Conservation (phyloP, 768 basidiomycete species). For the Suillus subluteus region DNA sequence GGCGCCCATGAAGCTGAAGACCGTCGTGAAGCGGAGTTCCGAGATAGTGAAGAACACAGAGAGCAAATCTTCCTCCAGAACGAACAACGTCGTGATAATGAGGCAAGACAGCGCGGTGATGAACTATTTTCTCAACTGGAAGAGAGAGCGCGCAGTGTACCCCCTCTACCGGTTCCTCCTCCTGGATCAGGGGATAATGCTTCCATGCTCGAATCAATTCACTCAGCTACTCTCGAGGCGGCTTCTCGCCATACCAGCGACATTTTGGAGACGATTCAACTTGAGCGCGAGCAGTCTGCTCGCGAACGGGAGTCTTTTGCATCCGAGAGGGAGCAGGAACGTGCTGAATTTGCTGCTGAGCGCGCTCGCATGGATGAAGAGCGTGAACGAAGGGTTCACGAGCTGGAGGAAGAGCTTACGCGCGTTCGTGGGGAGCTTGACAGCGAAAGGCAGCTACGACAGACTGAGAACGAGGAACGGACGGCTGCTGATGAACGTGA, state of each 20-base stretch:
- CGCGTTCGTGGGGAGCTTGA: conserved; percentile 62
- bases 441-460: conserved; percentile 59
- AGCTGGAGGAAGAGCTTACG: conserved; percentile 66
- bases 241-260: conserved; percentile 59
- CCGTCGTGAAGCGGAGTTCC: conserved; percentile 65
- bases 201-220: conserved; percentile 42
- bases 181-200: conserved; percentile 25
- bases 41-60: conserved; percentile 65
- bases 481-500: conserved; percentile 68
- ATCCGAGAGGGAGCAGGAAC: conserved; percentile 56
- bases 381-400: conserved; percentile 56
- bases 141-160: conserved; percentile 28
- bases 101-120: conserved; percentile 46
- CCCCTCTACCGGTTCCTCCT: conserved; percentile 24
- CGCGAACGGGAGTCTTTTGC: conserved; percentile 56
- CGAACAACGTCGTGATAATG: conserved; percentile 60
- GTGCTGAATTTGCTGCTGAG: conserved; percentile 53
- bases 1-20: conserved; percentile 64
- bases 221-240: conserved; percentile 52
- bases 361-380: conserved; percentile 49
- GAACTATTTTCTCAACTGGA: conserved; percentile 30
- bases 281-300: conserved; percentile 62
- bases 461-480: conserved; percentile 60
- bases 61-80: conserved; percentile 61
- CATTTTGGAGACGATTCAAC: conserved; percentile 57